A percentile compares a stretch with the other conserved stretches of the same genome.
These are phyloP conservation scores for Plantago coronopus DNA, from an alignment of 305 asterid species.

Conservation along the genomic window DNA sequence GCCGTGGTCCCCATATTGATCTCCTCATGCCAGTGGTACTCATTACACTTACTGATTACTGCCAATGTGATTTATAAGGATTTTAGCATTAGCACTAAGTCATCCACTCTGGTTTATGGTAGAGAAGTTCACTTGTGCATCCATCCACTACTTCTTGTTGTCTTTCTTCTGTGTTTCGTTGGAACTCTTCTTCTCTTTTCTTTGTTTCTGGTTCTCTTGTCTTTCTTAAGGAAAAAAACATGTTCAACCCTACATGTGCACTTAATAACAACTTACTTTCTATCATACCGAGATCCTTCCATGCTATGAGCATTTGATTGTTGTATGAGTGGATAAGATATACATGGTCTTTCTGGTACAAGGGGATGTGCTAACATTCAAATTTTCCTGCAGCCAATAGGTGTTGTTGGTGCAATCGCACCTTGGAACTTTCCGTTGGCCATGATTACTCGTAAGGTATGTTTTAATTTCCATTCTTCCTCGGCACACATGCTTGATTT, in stretches of 20 bases:
- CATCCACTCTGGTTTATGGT: not conserved
- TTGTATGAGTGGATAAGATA: slow-evolving; percentile 10
- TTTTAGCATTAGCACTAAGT: not conserved
- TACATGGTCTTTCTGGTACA: slow-evolving; percentile 6
- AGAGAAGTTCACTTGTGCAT: not conserved
- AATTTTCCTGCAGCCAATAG: slow-evolving; percentile 74
- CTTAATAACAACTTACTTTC: not conserved
- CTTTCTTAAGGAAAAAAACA: slow-evolving; percentile 6
- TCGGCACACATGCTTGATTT: slow-evolving; percentile 6
- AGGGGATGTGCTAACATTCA: slow-evolving; percentile 14
- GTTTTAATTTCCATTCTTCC: slow-evolving; percentile 17
- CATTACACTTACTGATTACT: not conserved
- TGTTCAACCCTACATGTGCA: not conserved
- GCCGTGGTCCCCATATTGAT: not conserved
- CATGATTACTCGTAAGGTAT: slow-evolving; percentile 92
- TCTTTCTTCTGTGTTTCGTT: too few relatives aligned
- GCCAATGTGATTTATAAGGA: not conserved
- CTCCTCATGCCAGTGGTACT: not conserved
- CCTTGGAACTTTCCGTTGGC: slow-evolving; percentile 99
- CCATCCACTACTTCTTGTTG: not conserved
- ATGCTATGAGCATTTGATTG: not conserved
- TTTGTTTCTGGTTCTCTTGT: too few relatives aligned
- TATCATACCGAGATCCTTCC: slow-evolving; percentile 3
- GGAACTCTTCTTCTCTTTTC: too few relatives aligned
- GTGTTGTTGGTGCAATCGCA: slow-evolving; percentile 93